A percentile compares a stretch with the other conserved stretches of the same genome.
Evolutionary conservation across 495 filamentous ascomycete species (phyloP).

Genomic region (Aspergillus asperescens): DNA sequence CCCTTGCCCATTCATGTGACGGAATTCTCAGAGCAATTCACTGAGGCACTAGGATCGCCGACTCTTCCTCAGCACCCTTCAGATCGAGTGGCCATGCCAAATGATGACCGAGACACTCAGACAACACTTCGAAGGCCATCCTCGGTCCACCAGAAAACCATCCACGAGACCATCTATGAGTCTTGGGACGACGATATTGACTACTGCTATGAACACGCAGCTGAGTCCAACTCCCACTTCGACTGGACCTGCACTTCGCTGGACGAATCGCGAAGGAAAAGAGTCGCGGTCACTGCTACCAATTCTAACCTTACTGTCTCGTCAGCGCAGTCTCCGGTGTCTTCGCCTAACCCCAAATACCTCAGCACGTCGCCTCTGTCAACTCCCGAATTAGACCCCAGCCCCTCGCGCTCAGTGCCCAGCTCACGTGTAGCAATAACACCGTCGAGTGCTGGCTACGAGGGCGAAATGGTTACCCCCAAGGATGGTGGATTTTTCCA

Average conservation of each 20-base stretch:
- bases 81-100: neutral
- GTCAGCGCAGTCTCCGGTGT: slow-evolving; percentile 4
- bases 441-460: slow-evolving; percentile 31
- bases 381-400: slow-evolving; percentile 38
- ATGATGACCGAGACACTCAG: neutral
- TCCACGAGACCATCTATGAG: slow-evolving; percentile 42
- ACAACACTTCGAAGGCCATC: slow-evolving; percentile 6
- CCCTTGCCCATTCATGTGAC: slow-evolving; percentile 31
- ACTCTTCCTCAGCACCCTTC: slow-evolving; percentile 30
- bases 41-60: slow-evolving; percentile 38
- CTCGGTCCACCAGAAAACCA: slow-evolving; percentile 4
- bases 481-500: slow-evolving; percentile 35
- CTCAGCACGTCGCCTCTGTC: slow-evolving; percentile 30
- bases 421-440: slow-evolving; percentile 33
- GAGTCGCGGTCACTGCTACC: slow-evolving; percentile 16
- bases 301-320: neutral
- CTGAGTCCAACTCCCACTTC: slow-evolving; percentile 85
- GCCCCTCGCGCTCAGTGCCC: slow-evolving; percentile 33
- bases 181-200: slow-evolving; percentile 95
- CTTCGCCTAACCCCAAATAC: slow-evolving; percentile 16
- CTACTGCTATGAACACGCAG: slow-evolving; percentile 87
- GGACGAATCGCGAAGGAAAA: slow-evolving; percentile 26
- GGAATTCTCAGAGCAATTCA: slow-evolving; percentile 33
- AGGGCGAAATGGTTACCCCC: slow-evolving; percentile 22
- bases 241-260: slow-evolving; percentile 64